phyloP scores from a whole-genome alignment of 2,329 filamentous ascomycete species.

The Lachnellula occidentalis region DNA sequence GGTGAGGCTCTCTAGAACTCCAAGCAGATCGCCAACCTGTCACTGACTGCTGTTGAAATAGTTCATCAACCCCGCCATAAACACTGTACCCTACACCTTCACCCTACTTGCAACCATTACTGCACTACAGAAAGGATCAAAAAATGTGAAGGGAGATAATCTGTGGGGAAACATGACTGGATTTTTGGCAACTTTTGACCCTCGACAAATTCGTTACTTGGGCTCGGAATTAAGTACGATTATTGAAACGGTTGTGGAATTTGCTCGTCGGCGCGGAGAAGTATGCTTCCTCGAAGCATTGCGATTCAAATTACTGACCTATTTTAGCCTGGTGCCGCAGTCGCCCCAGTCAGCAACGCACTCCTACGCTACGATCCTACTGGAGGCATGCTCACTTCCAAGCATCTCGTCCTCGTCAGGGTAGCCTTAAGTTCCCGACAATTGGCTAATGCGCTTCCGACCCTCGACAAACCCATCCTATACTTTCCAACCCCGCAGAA shows the following conservation, averaged over 20 bases:
- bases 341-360: constrained; percentile 35
- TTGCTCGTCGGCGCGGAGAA: constrained; percentile 19
- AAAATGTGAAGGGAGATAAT: constrained; percentile 16
- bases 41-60: constrained; percentile 12
- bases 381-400: constrained; percentile 59
- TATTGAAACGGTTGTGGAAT: constrained; percentile 33
- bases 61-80: constrained; percentile 45
- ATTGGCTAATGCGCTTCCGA: constrained; percentile 50
- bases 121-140: constrained; percentile 30
- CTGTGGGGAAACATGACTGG: constrained; percentile 45
- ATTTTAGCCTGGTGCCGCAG: constrained; percentile 21
- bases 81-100: constrained; percentile 55
- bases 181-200: constrained; percentile 40
- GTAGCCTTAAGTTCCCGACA: constrained; percentile 50
- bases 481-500: constrained; percentile 51
- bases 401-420: constrained; percentile 53
- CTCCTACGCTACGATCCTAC: constrained; percentile 63
- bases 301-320: constrained; percentile 8
- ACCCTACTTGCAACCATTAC: constrained; percentile 45
- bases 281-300: constrained; percentile 12
- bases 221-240: constrained; percentile 42
- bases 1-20: constrained; percentile 23
- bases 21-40: background rate
- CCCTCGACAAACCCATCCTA: constrained; percentile 61
- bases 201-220: constrained; percentile 48